Percentiles rank a stretch among this genome's conserved stretches.
Conservation (phyloP, 1,284 basidiomycete species). For the Sporisorium graminicola region DNA sequence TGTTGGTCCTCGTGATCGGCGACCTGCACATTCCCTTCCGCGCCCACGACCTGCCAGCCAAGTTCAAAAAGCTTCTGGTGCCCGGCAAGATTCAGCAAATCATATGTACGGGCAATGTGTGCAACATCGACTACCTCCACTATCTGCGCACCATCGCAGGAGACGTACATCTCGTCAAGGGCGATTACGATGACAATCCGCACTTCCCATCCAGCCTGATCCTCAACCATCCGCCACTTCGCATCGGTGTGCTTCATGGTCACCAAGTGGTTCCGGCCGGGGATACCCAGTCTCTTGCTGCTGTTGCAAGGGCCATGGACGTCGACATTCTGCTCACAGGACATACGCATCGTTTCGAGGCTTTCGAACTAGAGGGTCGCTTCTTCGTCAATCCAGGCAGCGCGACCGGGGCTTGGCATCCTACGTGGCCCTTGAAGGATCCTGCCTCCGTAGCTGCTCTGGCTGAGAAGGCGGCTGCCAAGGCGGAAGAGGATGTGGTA, state of each 20-base stretch:
- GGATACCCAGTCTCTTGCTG: slow-evolving; percentile 86
- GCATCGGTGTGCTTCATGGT: slow-evolving; percentile 92
- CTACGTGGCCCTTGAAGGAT: slow-evolving; percentile 72
- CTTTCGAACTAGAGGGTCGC: slow-evolving; percentile 86
- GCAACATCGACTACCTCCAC: slow-evolving; percentile 96
- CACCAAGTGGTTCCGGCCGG: slow-evolving; percentile 94
- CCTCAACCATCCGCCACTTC: slow-evolving; percentile 86
- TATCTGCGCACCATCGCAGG: slow-evolving; percentile 97
- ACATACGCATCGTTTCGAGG: slow-evolving; percentile 96
- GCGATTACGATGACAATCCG: slow-evolving; percentile 91
- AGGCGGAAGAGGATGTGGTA: slow-evolving; percentile 23
- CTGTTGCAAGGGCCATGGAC: slow-evolving; percentile 90
- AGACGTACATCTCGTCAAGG: slow-evolving; percentile 90
- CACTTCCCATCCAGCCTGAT: slow-evolving; percentile 85
- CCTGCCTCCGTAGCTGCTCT: slow-evolving; percentile 30
- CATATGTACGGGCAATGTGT: slow-evolving; percentile 96
- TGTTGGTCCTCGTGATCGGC: slow-evolving; percentile 66
- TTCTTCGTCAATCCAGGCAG: slow-evolving; percentile 98
- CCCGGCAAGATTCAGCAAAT: slow-evolving; percentile 98
- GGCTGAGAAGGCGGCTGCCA: slow-evolving; percentile 25
- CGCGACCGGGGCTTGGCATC: slow-evolving; percentile 89
- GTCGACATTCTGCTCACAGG: slow-evolving; percentile 95
- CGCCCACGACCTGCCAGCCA: slow-evolving; percentile 88
- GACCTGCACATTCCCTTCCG: slow-evolving; percentile 67
- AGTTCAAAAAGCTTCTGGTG: slow-evolving; percentile 95